Evolutionary conservation across 257 asterid genomes (phyloP).

Genomic region (Eustoma russellianum): DNA sequence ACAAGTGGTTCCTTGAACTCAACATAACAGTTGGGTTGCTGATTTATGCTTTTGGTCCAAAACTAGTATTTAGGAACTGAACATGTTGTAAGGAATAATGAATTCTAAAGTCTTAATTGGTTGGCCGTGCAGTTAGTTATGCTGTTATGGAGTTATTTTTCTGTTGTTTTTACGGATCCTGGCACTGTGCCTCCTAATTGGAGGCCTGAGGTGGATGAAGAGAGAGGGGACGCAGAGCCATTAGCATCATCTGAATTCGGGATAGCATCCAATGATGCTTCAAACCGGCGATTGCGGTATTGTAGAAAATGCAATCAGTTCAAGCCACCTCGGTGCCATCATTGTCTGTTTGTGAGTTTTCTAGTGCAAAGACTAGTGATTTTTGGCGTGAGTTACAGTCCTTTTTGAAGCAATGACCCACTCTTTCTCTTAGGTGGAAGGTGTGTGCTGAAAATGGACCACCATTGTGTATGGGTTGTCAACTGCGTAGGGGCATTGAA

Average conservation of each 20-base stretch:
- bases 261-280: conserved; percentile 30
- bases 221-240: conserved; percentile 70
- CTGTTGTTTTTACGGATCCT: conserved; percentile 93
- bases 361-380: conserved; percentile 10
- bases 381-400: conserved; percentile 5
- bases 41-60: no score
- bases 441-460: conserved; percentile 96
- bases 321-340: conserved; percentile 99
- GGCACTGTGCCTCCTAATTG: conserved; percentile 88
- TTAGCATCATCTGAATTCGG: conserved; percentile 56
- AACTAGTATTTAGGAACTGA: no score
- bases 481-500: conserved; percentile 96
- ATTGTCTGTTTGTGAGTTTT: conserved; percentile 98
- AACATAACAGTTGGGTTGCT: no score
- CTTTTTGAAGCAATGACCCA: conserved; percentile 13
- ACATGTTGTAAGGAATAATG: no score
- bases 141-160: conserved; percentile 97
- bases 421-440: conserved; percentile 65
- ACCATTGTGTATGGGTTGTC: conserved; percentile 99
- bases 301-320: conserved; percentile 95
- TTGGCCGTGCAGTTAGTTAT: conserved; percentile 62
- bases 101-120: no score
- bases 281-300: conserved; percentile 48
- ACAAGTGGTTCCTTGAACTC: no score
- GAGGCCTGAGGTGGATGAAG: conserved; percentile 86